These are phyloP conservation scores for Barbarea vulgaris DNA, from an alignment of 345 rosid species.

Conservation along the genomic window DNA sequence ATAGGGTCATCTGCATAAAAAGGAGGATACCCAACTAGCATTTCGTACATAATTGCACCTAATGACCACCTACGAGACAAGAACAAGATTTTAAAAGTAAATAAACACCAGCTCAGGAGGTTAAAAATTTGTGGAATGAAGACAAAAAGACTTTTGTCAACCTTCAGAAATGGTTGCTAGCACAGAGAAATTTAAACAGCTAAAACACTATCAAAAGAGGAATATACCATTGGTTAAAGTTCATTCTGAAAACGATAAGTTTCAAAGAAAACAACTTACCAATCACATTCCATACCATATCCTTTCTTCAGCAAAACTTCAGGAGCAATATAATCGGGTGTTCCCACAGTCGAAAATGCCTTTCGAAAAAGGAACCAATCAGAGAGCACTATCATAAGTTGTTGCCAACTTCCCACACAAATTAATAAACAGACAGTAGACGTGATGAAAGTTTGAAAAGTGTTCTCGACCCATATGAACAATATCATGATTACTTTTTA, in stretches of 20 bases:
- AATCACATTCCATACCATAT: conserved; percentile 99
- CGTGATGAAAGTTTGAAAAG: conserved; percentile 10
- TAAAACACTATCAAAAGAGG: neutral
- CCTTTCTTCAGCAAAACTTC: conserved; percentile 96
- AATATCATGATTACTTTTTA: conserved; percentile 9
- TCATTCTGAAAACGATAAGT: conserved; percentile 10
- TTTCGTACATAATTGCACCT: conserved; percentile 97
- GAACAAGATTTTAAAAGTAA: neutral
- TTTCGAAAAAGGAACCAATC: conserved; percentile 35
- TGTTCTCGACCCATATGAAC: conserved; percentile 11
- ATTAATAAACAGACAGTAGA: conserved; percentile 13
- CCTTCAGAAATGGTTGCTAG: conserved; percentile 9
- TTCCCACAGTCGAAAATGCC: conserved; percentile 99
- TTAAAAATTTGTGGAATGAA: conserved; percentile 10
- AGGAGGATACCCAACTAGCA: conserved; percentile 98
- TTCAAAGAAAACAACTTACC: conserved; percentile 57
- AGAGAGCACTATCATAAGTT: conserved; percentile 15
- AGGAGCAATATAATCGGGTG: conserved; percentile 97
- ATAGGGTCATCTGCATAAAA: conserved; percentile 94
- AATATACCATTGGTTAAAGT: neutral
- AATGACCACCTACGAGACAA: conserved; percentile 83
- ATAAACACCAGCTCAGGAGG: conserved; percentile 11
- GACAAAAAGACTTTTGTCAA: conserved; percentile 21
- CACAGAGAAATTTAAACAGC: neutral
- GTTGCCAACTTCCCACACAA: conserved; percentile 8